phyloP scores from a whole-genome alignment of 1,284 basidiomycete genomes.

The Boletus sp. region DNA sequence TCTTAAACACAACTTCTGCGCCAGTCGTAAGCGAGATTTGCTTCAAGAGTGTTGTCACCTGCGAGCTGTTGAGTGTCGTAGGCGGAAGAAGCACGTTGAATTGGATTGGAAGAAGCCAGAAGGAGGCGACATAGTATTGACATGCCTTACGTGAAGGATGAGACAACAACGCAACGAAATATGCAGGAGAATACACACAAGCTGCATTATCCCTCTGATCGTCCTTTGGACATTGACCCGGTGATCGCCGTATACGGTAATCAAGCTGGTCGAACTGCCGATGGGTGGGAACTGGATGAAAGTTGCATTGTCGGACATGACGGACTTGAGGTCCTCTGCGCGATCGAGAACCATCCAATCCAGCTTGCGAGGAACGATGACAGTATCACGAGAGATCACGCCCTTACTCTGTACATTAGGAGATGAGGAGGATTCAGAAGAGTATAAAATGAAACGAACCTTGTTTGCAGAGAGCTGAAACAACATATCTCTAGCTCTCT shows the following conservation, averaged over 20 bases:
- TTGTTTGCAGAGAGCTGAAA: constrained; percentile 84
- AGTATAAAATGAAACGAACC: constrained; percentile 41
- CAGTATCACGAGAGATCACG: constrained; percentile 89
- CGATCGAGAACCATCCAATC: constrained; percentile 97
- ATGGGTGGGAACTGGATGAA: constrained; percentile 93
- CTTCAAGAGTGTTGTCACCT: constrained; percentile 83
- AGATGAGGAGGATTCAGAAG: background rate
- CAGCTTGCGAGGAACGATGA: constrained; percentile 92
- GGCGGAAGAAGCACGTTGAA: constrained; percentile 90
- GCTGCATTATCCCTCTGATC: constrained; percentile 91
- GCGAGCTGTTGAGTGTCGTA: constrained; percentile 75
- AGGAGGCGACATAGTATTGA: constrained; percentile 92
- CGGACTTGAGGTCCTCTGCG: constrained; percentile 82
- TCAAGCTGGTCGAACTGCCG: constrained; percentile 86
- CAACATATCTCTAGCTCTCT: constrained; percentile 93
- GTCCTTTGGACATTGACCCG: constrained; percentile 94
- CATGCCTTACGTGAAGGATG: constrained; percentile 63
- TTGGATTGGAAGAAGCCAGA: constrained; percentile 92
- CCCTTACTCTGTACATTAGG: constrained; percentile 69
- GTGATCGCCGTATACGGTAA: constrained; percentile 93
- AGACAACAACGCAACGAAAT: constrained; percentile 11
- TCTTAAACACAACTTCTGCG: constrained; percentile 95
- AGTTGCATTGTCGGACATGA: constrained; percentile 96
- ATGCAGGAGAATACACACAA: constrained; percentile 54
- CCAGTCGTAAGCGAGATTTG: constrained; percentile 85